Conservation (phyloP, 352 stramenopile genomes). For the Paralagenidium karlingii region DNA sequence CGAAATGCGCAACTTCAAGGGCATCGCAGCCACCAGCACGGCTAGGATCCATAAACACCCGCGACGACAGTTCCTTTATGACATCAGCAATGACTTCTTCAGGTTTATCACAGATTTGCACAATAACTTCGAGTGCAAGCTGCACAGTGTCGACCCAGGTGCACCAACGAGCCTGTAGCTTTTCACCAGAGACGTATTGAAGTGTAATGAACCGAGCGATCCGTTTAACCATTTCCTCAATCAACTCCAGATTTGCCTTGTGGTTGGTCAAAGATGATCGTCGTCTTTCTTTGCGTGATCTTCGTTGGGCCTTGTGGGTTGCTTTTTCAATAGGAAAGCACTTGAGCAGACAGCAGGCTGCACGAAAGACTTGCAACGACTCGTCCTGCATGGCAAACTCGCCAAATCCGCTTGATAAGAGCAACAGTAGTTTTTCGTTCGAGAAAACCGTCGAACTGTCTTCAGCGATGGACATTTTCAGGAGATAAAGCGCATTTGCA, state of each 20-base stretch:
- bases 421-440: conserved; percentile 36
- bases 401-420: conserved; percentile 46
- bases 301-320: conserved; percentile 23
- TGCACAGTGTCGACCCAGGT: conserved; percentile 90
- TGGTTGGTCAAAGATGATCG: conserved; percentile 20
- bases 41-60: conserved; percentile 47
- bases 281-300: too few relatives aligned
- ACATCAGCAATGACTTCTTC: conserved; percentile 72
- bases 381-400: conserved; percentile 30
- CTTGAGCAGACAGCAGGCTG: conserved; percentile 50
- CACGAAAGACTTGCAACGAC: conserved; percentile 35
- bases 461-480: conserved; percentile 59
- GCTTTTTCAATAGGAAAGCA: conserved; percentile 45
- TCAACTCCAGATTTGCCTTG: conserved; percentile 71
- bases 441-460: conserved; percentile 50
- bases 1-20: conserved; percentile 84
- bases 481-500: conserved; percentile 41
- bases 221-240: conserved; percentile 83
- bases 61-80: conserved; percentile 45
- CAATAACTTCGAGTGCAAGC: conserved; percentile 88
- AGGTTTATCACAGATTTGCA: conserved; percentile 81
- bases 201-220: conserved; percentile 79
- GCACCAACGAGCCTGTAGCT: conserved; percentile 21
- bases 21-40: conserved; percentile 38
- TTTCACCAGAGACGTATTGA: conserved; percentile 67